Evolutionary conservation across 106 monocot genomes (phyloP).

Genomic region (Hemerocallis citrina): DNA sequence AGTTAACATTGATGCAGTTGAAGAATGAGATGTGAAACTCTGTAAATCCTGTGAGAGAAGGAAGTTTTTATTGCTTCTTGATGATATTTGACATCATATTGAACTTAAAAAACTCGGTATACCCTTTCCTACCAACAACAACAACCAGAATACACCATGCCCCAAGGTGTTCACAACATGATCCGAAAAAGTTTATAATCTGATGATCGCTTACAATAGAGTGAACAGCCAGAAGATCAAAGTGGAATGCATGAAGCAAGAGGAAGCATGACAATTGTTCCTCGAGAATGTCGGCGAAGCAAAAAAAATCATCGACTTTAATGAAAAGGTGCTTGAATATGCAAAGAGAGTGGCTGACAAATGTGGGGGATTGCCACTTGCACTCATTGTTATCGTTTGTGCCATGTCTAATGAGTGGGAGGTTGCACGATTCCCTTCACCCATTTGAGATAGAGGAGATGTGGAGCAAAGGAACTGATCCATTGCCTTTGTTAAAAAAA

Average conservation of each 20-base stretch:
- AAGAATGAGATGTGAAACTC: background rate
- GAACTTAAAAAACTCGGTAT: conserved; percentile 21
- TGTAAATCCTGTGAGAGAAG: conserved; percentile 11
- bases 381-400: conserved; percentile 14
- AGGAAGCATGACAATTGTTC: conserved; percentile 26
- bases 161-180: conserved; percentile 28
- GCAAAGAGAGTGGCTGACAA: conserved; percentile 4
- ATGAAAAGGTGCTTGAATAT: background rate
- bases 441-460: too few relatives aligned
- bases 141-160: conserved; percentile 18
- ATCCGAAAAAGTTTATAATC: conserved; percentile 4
- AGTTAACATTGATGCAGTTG: background rate
- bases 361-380: conserved; percentile 30
- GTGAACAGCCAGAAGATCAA: conserved; percentile 8
- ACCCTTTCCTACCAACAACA: background rate
- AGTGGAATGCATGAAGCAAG: conserved; percentile 6
- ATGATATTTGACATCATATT: conserved; percentile 39
- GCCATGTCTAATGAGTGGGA: conserved; percentile 27
- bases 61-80: conserved; percentile 17
- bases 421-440: background rate
- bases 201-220: conserved; percentile 5
- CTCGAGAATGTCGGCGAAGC: conserved; percentile 14
- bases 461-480: background rate
- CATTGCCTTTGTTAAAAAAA: conserved; percentile 10
- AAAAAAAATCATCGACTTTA: background rate